Evolutionary conservation across 257 asterid genomes (phyloP), one percentile per base, ranked within the genome.

Genomic region (Solanum acaule): DNA sequence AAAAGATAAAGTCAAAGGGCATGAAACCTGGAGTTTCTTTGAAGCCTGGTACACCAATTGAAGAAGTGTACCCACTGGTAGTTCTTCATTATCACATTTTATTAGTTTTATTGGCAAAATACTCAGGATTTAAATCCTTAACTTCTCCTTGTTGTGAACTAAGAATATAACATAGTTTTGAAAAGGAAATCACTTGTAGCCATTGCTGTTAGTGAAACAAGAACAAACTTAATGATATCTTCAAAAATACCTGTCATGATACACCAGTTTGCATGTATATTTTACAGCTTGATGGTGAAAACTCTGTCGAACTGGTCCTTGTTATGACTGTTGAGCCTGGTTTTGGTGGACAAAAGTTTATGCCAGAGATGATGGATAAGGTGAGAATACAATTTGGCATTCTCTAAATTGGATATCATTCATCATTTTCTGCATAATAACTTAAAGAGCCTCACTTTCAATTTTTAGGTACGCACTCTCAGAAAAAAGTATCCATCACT

Each of bases 271-370:
- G 37, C 78, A 84, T 83, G 63, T 86, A 15, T 85, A 52, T 84
- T 70, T 18, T 34, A 44, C 90, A 96, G 99, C 91, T 96, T 71
- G 98, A 96, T 44, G 92, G 91, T 61, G 90, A 93, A 91, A 90
- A 88, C 86, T 93, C 95, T 3, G 98, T 93, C 68, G 98, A 95
- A 89, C 75, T 97, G 98, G 98, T 97, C 86, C 98, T 97, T 35
- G 94, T 97, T 63, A 97, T 97, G 99, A 97, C 99, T 23, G 99
- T 96, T 82, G 96, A 95, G 92, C 98, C 99, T 88, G 99, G 98
- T 89, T 96, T 97, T 92, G 98, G 99, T 10, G 98, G 99, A 90
- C 99, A 97, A 86, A 95, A 96, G 87, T 97, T 97, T 87, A 97
- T 96, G 96, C 98, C 98, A 14, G 98, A 96, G 90, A 96, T 87